Base-by-base conservation (phyloP, 2,329 filamentous ascomycete genomes). In the Verruconis gallopava region DNA sequence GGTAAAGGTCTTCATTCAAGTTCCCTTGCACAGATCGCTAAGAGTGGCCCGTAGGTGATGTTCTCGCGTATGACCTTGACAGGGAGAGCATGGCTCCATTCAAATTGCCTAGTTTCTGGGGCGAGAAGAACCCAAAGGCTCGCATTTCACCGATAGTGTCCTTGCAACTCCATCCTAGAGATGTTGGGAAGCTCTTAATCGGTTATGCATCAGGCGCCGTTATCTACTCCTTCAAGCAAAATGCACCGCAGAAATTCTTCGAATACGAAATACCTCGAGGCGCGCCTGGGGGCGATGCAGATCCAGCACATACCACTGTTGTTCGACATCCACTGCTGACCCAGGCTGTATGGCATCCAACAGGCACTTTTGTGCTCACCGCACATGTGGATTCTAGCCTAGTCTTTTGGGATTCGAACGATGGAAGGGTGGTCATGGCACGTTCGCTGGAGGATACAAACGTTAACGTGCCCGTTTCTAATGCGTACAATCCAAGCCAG, bases 191-290 rank as follows among this genome's bases (percentile, higher is more conserved):
- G 53, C 68, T 98, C 19, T 64, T 98, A 44, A 82, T 98, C 44
- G 88, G 81, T n/a, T 98, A 96, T 58, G 76, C 76, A 0, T 77
- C 89, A 50, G 91, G 91, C 12, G 86, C 84, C 4, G 85, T 85
- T 37, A 73, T 91, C 46, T 98, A 93, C 62, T 93, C 85, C 2
- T 93, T 98, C 69, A 96, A 98, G 64, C 82, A 93, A 58, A 88
- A 86, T 54, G 72, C 79, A 45, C 71, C 85, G 0, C 66, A 78
- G 37, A 80, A 82, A 48, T 93, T 77, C 61, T 86, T 93, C 52
- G 73, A 88, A 49, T 96, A 96, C 59, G 71, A 81, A 44, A 60
- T 96, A 3, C 84, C 85, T 0, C 69, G 74, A 9, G 85, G 88
- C 13, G 88, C 89, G 3, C 82, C 84, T 0, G 89, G 89, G n/a